phyloP scores from a whole-genome alignment of 768 basidiomycete species.

The Phaeotremella skinneri region DNA sequence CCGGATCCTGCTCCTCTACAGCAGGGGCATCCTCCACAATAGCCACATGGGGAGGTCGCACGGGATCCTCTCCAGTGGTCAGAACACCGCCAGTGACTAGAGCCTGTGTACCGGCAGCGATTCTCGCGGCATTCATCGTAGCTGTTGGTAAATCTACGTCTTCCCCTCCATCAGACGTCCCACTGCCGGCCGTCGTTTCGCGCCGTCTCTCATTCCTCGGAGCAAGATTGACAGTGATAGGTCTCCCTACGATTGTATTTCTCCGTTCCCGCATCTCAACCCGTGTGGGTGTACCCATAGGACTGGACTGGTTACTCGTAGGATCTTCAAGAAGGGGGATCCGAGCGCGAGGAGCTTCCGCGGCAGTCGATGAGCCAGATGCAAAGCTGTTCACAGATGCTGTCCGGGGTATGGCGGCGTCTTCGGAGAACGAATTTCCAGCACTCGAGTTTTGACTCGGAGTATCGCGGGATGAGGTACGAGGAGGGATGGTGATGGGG shows the following conservation, averaged over 20 bases:
- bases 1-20: slow-evolving; percentile 74
- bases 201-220: slow-evolving; percentile 26
- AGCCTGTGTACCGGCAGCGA: slow-evolving; percentile 28
- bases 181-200: slow-evolving; percentile 35
- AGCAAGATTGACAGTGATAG: slow-evolving; percentile 21
- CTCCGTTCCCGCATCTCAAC: slow-evolving; percentile 29
- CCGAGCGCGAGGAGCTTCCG: slow-evolving; percentile 20
- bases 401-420: slow-evolving; percentile 30
- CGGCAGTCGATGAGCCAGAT: slow-evolving; percentile 8
- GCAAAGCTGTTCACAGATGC: slow-evolving; percentile 34
- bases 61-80: slow-evolving; percentile 19
- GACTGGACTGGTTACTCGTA: slow-evolving; percentile 46
- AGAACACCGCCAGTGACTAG: slow-evolving; percentile 22
- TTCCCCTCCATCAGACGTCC: slow-evolving; percentile 43
- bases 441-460: slow-evolving; percentile 34
- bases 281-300: slow-evolving; percentile 45
- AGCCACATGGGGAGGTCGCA: slow-evolving; percentile 22
- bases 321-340: slow-evolving; percentile 37
- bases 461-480: slow-evolving; percentile 10
- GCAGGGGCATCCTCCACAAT: slow-evolving; percentile 24
- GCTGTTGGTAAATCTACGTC: slow-evolving; percentile 41
- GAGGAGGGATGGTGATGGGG: slow-evolving; percentile 31
- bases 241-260: slow-evolving; percentile 47
- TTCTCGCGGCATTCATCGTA: slow-evolving; percentile 29
- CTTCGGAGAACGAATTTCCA: slow-evolving; percentile 35